phyloP scores from a whole-genome alignment of 1,139 yeast genomes.

The Saccharomyces hybrid region DNA sequence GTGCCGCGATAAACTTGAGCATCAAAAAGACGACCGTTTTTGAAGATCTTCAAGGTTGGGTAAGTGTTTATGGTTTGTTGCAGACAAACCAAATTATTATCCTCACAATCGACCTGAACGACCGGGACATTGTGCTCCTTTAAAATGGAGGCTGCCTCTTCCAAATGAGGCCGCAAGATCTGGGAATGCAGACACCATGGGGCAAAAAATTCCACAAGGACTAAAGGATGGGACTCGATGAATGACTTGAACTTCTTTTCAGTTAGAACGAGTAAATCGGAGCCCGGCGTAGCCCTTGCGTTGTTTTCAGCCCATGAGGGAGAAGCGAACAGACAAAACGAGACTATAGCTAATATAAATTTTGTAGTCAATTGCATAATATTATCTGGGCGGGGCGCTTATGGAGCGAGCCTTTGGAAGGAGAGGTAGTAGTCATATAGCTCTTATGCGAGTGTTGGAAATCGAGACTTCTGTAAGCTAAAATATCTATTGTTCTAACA shows the following conservation, averaged over 20 bases:
- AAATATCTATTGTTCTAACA: not conserved
- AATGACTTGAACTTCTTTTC: slow-evolving; percentile 56
- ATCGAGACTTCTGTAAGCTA: not conserved
- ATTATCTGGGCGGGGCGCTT: not conserved
- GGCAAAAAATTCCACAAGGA: slow-evolving; percentile 90
- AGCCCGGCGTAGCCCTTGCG: slow-evolving; percentile 57
- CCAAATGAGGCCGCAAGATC: slow-evolving; percentile 80
- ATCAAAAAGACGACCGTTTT: slow-evolving; percentile 43
- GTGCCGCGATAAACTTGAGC: slow-evolving; percentile 71
- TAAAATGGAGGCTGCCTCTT: slow-evolving; percentile 71
- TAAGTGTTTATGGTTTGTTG: slow-evolving; percentile 74
- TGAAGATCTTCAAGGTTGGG: slow-evolving; percentile 84
- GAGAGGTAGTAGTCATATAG: not conserved
- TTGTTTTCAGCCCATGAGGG: slow-evolving; percentile 38
- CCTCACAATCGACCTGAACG: slow-evolving; percentile 91
- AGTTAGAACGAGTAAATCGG: slow-evolving; percentile 35
- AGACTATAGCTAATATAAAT: slow-evolving; percentile 10
- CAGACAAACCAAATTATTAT: slow-evolving; percentile 69
- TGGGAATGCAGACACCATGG: slow-evolving; percentile 99
- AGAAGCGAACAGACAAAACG: slow-evolving; percentile 30
- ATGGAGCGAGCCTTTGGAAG: not conserved
- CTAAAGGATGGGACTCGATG: slow-evolving; percentile 64
- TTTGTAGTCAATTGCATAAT: not conserved
- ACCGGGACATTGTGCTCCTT: slow-evolving; percentile 60
- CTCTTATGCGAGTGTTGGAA: not conserved